Evolutionary conservation across 1,139 yeast species (phyloP).

Genomic region (Diutina pseudorugosa): DNA sequence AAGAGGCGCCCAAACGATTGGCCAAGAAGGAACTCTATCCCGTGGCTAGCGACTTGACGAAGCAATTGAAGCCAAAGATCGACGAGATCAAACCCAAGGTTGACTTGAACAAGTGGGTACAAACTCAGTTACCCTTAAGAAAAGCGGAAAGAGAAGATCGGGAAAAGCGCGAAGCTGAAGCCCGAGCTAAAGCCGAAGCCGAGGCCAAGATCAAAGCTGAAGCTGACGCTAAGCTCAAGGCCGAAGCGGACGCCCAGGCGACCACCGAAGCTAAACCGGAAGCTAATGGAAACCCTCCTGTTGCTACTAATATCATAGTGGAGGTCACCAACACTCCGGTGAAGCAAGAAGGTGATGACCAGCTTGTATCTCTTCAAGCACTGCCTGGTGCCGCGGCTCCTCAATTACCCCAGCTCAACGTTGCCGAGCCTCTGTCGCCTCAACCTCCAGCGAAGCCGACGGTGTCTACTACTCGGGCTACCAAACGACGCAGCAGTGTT

Average conservation of each 20-base stretch:
- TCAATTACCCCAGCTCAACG: background rate
- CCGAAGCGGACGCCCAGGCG: background rate
- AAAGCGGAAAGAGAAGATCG: background rate
- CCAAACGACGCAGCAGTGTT: background rate
- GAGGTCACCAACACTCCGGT: too few relatives aligned
- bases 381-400: background rate
- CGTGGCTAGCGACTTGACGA: constrained; percentile 24
- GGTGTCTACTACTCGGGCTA: background rate
- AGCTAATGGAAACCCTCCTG: too few relatives aligned
- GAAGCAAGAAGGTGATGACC: background rate
- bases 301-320: too few relatives aligned
- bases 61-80: background rate
- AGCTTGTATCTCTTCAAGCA: background rate
- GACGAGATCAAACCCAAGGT: background rate
- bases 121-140: background rate
- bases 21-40: constrained; percentile 37
- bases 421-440: background rate
- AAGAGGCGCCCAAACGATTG: constrained; percentile 19
- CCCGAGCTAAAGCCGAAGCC: background rate
- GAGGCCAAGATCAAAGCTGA: background rate
- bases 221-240: too few relatives aligned
- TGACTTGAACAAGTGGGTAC: background rate
- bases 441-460: background rate
- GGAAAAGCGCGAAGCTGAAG: background rate
- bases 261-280: too few relatives aligned